Evolutionary conservation across 768 basidiomycete genomes (phyloP), one percentile per base, ranked within the genome.

Genomic region (Crepidotus variabilis): DNA sequence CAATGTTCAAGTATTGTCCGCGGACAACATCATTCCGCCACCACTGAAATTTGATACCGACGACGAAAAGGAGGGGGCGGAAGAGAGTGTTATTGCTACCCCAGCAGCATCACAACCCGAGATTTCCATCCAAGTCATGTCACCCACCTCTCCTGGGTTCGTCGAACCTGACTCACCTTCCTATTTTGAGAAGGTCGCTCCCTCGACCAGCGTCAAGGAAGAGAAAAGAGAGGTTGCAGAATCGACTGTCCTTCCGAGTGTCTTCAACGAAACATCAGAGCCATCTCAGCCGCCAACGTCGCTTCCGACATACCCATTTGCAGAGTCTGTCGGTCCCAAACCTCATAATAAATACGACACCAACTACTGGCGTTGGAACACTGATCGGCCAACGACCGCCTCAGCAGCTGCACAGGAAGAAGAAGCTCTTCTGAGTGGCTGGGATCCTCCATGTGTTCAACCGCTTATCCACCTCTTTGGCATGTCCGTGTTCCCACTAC

Each of bases 101-200:
- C 33, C 63, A 43, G 64, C 63, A 16, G 57, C 4, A 54, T 61
- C 33, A 16, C 20, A 47, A 5, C 35, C 50, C n/a, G 35, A 34
- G 18, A 52, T 57, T 21, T 35, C 55, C 3, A 57, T 60, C 39
- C 45, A 57, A 36, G 33, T 60, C 18, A 56, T 56, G 57, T 63
- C 53, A 21, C 64, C 62, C 70, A 54, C 62, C 68, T 4, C 63
- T 74, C 50, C 66, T 81, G 10, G 83, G 80, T 58, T 53, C 16
- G 18, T 35, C 13, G 47, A 51, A 18, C 21, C 28, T 3, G 53
- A 55, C 13, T 6, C 53, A 8, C 21, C 28, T 6, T 48, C 57
- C 16, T 51, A 45, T 35, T 47, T 59, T 13, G 53, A 54, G 23
- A 52, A 28, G 28, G 28, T 28, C 28, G 8, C 28, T 28, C 28